Evolutionary conservation across 2,329 filamentous ascomycete genomes (phyloP), one percentile per base, ranked within the genome.

Genomic region (Dactylellina cionopaga): DNA sequence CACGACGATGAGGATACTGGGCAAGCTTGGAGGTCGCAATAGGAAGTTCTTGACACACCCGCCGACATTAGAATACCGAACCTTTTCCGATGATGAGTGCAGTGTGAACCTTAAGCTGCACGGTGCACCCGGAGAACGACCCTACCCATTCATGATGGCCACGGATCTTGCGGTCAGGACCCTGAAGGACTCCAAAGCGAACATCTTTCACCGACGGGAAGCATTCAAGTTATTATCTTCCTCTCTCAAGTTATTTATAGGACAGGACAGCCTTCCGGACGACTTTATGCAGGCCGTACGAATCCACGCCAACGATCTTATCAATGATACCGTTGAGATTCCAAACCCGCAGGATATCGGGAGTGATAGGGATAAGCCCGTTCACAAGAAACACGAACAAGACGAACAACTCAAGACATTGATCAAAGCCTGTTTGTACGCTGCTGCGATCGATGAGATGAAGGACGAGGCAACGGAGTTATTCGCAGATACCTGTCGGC

Each of bases 1-100:
- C 79, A 98, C 95, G 0, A 98, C 95, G 0, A 96, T 99, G 89
- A 86, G 95, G 46, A 99, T 99, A 65, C 85, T 99, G 1, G 95
- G 95, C 11, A 99, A 99, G 80, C 86, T 99, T 10, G 95, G 96
- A 46, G 95, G 95, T 5, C 88, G 95, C 24, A 99, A 99, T 78
- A 85, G 96, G 33, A 97, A 96, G 78, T 99, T 96, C 80, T 89
- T 98, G 83, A 96, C 91, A 4, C 91, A 92, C 49, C 91, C 94
- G 1, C 89, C 94, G 4, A 88, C 89, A n/a, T 86, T 99, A 10
- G 85, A 88, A 0, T 98, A 91, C 80, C 89, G 92, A 79, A 85
- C 89, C 52, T 98, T 90, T 79, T 89, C 94, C 4, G 95, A 99
- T 79, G 95, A 98, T 77, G 83, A 88, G 17, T 87, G 92, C 0